These are phyloP conservation scores for Suhomyces coccinellae DNA, from an alignment of 1,139 yeast species.

Conservation along the genomic window DNA sequence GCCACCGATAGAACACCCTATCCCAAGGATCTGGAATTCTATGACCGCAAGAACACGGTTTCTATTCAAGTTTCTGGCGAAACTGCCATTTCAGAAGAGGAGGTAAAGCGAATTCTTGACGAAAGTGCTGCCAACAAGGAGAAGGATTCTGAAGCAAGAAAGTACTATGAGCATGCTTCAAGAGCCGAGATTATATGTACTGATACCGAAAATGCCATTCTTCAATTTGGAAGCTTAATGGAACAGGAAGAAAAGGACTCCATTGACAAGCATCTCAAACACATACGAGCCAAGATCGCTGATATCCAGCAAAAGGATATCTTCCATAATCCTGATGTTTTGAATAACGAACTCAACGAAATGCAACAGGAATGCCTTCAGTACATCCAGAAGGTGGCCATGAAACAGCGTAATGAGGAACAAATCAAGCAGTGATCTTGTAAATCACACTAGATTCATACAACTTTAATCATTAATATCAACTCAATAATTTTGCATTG, in stretches of 20 bases:
- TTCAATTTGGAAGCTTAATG: slow-evolving; percentile 45
- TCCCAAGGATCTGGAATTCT: slow-evolving; percentile 31
- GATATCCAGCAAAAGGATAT: slow-evolving; percentile 42
- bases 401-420: slow-evolving; percentile 25
- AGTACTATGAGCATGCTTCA: slow-evolving; percentile 48
- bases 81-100: slow-evolving; percentile 65
- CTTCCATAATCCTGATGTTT: slow-evolving; percentile 35
- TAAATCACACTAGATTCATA: background rate
- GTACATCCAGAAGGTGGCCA: slow-evolving; percentile 55
- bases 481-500: no score
- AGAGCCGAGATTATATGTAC: slow-evolving; percentile 57
- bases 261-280: slow-evolving; percentile 30
- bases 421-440: background rate
- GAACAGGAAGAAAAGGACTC: slow-evolving; percentile 36
- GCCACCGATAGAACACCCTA: slow-evolving; percentile 66
- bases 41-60: slow-evolving; percentile 37
- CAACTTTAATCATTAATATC: no score
- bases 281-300: slow-evolving; percentile 43
- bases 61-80: slow-evolving; percentile 73
- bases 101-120: slow-evolving; percentile 54
- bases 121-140: slow-evolving; percentile 48
- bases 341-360: slow-evolving; percentile 48
- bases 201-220: slow-evolving; percentile 54
- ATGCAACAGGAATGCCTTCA: slow-evolving; percentile 53
- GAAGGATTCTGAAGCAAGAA: slow-evolving; percentile 43